A percentile compares a stretch with the other conserved stretches of the same genome.
phyloP scores from a whole-genome alignment of 2,329 filamentous ascomycete genomes.

The Fusarium brevicatenulatum region DNA sequence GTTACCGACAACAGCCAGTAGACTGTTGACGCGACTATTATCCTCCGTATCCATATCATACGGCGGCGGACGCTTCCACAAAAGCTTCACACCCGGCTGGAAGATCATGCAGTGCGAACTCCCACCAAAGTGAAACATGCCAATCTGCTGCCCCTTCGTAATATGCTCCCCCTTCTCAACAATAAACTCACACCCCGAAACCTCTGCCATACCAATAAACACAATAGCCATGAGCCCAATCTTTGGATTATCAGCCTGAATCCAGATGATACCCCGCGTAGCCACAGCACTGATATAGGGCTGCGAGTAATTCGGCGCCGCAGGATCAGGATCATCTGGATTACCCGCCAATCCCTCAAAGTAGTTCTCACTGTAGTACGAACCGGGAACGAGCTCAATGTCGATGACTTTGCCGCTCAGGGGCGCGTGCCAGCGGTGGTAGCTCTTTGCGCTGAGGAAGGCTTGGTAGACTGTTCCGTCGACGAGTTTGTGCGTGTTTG shows the following conservation, averaged over 20 bases:
- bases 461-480: constrained; percentile 74
- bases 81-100: neutral
- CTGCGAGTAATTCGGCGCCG: constrained; percentile 1
- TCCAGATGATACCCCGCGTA: constrained; percentile 6
- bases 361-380: constrained; percentile 7
- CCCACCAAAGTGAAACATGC: constrained; percentile 17
- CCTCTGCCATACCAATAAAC: constrained; percentile 3
- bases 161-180: neutral
- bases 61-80: neutral
- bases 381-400: neutral
- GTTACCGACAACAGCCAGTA: neutral
- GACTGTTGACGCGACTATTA: neutral
- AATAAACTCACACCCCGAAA: neutral
- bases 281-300: constrained; percentile 4
- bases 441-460: constrained; percentile 70
- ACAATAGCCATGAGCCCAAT: constrained; percentile 14
- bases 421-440: constrained; percentile 75
- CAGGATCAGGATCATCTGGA: neutral
- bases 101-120: constrained; percentile 9
- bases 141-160: neutral
- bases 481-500: constrained; percentile 60
- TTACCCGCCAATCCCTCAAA: neutral
- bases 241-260: neutral
- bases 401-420: constrained; percentile 63
- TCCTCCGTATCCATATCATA: neutral